Base-by-base conservation (phyloP, 1,139 yeast genomes). In the Hyphopichia burtonii region DNA sequence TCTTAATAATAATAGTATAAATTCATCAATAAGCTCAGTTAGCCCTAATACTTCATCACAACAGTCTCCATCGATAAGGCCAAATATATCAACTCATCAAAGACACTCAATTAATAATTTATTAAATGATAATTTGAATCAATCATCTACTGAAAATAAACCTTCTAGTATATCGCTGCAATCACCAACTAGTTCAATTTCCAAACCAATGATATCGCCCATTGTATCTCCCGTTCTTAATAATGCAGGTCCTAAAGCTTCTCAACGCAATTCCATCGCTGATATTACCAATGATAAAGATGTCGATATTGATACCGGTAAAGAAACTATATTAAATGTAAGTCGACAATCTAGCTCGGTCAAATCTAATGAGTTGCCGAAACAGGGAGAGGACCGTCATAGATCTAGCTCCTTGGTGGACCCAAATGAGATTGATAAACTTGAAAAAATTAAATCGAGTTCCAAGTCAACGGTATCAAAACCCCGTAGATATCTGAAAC, bases 401-500 rank as follows among this genome's bases (percentile, higher is more conserved):
- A 16, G 34, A 17, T 16, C 34, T 17, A 31, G 34, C 22, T 31
- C 34, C 3, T 16, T 31, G 9, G 34, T 31, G 6, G 34, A 12
- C 12, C 20, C 34, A 17, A 17, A 31, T 3, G 34, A 31, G 11
- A 31, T 31, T 18, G 17, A 17, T 31, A 16, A 16, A 34, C 36
- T 34, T 11, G 30, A 35, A 35, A 16, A 25, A 23, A 25, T 23
- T 16, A 20, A 16, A 7, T 15, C 14, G 11, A 25, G 11, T 8
- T 25, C 28, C 7, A 25, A 25, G n/a, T 25, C 28, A 25, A 25
- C 7, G 7, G n/a, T 9, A 7, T 25, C 28, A 44, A 82, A 83
- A 56, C 95, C 95, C 1, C 77, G 65, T 43, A 67, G 88, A 48
- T 86, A 86, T 60, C 63, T 63, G 8, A 69, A 66, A 27, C 88